Conservation (phyloP, 2,329 filamentous ascomycete species). For the Hymenoscyphus infarciens region DNA sequence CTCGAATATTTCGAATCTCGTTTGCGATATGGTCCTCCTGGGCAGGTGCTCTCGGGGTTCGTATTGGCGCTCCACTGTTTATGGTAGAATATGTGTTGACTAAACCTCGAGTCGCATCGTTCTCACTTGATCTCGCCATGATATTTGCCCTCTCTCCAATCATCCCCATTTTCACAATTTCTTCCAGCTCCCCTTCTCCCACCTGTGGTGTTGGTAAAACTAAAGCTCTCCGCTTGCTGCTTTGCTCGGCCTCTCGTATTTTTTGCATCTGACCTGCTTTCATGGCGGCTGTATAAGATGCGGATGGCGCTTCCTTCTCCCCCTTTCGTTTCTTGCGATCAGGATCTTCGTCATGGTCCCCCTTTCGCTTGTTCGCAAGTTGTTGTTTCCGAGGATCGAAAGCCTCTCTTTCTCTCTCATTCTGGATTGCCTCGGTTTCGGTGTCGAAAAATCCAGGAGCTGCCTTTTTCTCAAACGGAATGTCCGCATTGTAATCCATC, state of each 20-base stretch:
- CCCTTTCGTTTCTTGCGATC: constrained; percentile 82
- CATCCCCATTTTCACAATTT: constrained; percentile 98
- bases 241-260: constrained; percentile 93
- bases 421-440: constrained; percentile 70
- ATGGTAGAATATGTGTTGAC: constrained; percentile 83
- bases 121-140: constrained; percentile 73
- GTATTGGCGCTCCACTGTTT: constrained; percentile 78
- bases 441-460: constrained; percentile 92
- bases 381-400: constrained; percentile 95
- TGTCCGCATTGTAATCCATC: constrained; percentile 99
- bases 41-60: constrained; percentile 84
- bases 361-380: constrained; percentile 87
- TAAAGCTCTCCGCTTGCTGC: constrained; percentile 84
- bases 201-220: constrained; percentile 86
- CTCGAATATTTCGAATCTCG: constrained; percentile 89
- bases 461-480: constrained; percentile 93
- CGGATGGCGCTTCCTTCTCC: constrained; percentile 76
- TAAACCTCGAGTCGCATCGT: constrained; percentile 78
- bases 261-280: constrained; percentile 94
- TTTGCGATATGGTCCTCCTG: constrained; percentile 96
- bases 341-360: constrained; percentile 78
- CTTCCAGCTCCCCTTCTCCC: constrained; percentile 86
- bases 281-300: constrained; percentile 79
- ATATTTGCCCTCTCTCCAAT: constrained; percentile 80
- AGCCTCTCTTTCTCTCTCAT: constrained; percentile 77